Percentiles rank a stretch among this genome's conserved stretches.
phyloP scores from a whole-genome alignment of 805 yeast species.

The Alloascoidea hylecoeti region DNA sequence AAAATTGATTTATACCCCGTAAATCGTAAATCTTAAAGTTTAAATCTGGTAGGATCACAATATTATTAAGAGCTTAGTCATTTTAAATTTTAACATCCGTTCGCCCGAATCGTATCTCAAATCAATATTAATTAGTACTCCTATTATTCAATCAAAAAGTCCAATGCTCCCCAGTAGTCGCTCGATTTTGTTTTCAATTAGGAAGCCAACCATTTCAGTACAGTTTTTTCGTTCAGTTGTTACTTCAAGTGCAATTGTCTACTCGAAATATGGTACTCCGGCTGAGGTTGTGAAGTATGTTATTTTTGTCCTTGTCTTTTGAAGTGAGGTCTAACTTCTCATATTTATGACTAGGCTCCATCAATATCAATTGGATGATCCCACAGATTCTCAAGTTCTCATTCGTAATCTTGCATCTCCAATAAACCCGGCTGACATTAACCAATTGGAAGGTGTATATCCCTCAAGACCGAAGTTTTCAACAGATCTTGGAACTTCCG shows the following conservation, averaged over 20 bases:
- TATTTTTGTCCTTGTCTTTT: neutral
- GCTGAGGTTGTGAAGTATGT: neutral
- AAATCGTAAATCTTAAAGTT: too few relatives aligned
- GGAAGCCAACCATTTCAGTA: too few relatives aligned
- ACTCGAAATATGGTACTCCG: neutral
- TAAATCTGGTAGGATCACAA: too few relatives aligned
- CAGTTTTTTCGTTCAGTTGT: neutral
- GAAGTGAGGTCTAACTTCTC: neutral
- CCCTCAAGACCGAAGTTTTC: conserved; percentile 60
- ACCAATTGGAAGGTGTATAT: conserved; percentile 74
- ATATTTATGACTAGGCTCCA: conserved; percentile 13
- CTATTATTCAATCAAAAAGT: too few relatives aligned
- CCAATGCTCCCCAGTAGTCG: too few relatives aligned
- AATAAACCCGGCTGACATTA: conserved; percentile 80
- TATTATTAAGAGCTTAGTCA: too few relatives aligned
- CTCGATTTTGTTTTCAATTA: too few relatives aligned
- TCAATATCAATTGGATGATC: conserved; percentile 19
- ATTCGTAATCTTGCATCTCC: conserved; percentile 68
- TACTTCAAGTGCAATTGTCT: neutral
- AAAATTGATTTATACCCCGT: too few relatives aligned
- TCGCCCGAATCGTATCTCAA: too few relatives aligned
- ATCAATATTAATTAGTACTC: too few relatives aligned
- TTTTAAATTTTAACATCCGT: too few relatives aligned
- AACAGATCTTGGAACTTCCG: conserved; percentile 30
- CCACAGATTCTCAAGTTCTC: conserved; percentile 28